Evolutionary conservation across 2,329 filamentous ascomycete species (phyloP).

Genomic region (Clarireedia monteithiana): DNA sequence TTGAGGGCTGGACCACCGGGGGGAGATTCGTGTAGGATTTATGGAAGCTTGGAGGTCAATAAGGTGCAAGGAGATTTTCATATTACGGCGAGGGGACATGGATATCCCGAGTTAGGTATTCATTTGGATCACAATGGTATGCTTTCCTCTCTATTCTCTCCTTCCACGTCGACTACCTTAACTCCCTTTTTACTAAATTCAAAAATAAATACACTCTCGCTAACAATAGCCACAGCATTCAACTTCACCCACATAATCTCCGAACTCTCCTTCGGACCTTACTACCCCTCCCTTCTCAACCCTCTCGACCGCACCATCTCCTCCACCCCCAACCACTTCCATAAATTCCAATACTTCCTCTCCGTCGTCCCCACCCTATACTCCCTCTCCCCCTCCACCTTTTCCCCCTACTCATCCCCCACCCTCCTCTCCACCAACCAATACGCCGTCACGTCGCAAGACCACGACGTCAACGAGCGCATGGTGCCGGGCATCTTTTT

Average conservation of each 20-base stretch:
- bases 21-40: conserved; percentile 78
- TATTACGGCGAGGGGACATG: conserved; percentile 89
- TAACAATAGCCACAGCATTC: conserved; percentile 52
- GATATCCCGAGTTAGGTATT: conserved; percentile 71
- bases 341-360: conserved; percentile 97
- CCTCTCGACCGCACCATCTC: conserved; percentile 89
- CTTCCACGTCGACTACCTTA: background rate
- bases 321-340: conserved; percentile 67
- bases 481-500: conserved; percentile 86
- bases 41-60: conserved; percentile 83
- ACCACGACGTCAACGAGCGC: conserved; percentile 59
- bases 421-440: conserved; percentile 86
- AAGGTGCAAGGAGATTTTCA: conserved; percentile 98
- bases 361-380: conserved; percentile 93
- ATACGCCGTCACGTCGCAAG: conserved; percentile 93
- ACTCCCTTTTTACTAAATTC: background rate
- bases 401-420: conserved; percentile 22
- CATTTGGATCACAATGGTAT: conserved; percentile 78
- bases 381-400: conserved; percentile 46
- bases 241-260: conserved; percentile 97
- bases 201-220: conserved; percentile 19
- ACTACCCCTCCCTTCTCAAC: conserved; percentile 88
- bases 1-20: conserved; percentile 32
- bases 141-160: conserved; percentile 23
- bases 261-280: conserved; percentile 94